Percentiles rank a stretch among this genome's conserved stretches.
Conservation (phyloP, 2,329 filamentous ascomycete genomes). For the Raffaelea ambrosiae region DNA sequence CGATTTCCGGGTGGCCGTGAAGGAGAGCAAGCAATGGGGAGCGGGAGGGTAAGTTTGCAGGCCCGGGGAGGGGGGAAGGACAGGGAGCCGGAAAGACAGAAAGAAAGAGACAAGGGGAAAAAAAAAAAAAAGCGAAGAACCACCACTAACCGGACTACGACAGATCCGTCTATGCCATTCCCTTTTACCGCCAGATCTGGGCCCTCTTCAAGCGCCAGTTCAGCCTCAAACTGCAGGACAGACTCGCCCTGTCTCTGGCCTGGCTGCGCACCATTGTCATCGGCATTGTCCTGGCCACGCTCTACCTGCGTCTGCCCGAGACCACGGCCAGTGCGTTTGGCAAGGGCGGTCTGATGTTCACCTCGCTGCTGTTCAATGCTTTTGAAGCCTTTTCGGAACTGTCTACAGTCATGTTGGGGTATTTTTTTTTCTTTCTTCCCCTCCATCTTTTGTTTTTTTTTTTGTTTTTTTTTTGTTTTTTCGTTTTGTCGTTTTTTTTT, state of each 20-base stretch:
- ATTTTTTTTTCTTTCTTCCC: no score
- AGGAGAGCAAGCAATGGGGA: slow-evolving; percentile 68
- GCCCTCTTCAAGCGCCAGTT: slow-evolving; percentile 79
- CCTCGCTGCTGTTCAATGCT: slow-evolving; percentile 75
- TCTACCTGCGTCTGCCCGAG: slow-evolving; percentile 63
- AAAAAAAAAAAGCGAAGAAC: neutral
- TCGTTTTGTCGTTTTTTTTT: neutral
- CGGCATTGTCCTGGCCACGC: slow-evolving; percentile 69
- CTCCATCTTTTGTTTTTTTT: neutral
- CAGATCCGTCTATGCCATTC: slow-evolving; percentile 72
- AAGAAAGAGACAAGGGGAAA: neutral
- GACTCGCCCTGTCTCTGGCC: slow-evolving; percentile 64
- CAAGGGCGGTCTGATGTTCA: slow-evolving; percentile 73
- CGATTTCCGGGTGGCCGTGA: slow-evolving; percentile 68
- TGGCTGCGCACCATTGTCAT: slow-evolving; percentile 63
- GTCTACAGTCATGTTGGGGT: slow-evolving; percentile 53
- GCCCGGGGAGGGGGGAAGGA: neutral
- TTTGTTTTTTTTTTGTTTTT: neutral
- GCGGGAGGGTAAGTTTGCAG: slow-evolving; percentile 28
- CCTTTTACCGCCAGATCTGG: slow-evolving; percentile 76
- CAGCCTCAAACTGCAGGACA: slow-evolving; percentile 77
- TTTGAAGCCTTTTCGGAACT: slow-evolving; percentile 79
- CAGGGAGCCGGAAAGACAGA: no score
- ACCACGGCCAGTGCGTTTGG: slow-evolving; percentile 67
- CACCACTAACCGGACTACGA: slow-evolving; percentile 26